Percentiles rank a stretch among this genome's conserved stretches.
phyloP scores from a whole-genome alignment of 2,329 filamentous ascomycete species.

The Beauveria rudraprayagi region DNA sequence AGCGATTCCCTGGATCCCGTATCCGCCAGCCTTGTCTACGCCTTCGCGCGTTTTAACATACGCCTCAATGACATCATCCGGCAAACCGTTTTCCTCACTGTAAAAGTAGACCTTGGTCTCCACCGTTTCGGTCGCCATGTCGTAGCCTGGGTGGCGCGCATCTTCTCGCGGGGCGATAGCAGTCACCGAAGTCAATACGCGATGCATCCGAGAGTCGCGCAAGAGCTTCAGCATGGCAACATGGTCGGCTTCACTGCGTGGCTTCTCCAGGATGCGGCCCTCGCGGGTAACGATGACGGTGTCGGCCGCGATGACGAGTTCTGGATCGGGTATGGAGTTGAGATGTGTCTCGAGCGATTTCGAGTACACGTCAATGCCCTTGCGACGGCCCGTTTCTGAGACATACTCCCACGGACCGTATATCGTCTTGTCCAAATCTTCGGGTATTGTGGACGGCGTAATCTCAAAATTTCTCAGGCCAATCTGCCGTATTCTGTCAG shows the following conservation, averaged over 20 bases:
- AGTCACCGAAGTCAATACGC: conserved; percentile 78
- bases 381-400: conserved; percentile 73
- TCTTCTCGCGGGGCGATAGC: conserved; percentile 77
- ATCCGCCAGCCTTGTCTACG: conserved; percentile 91
- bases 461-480: conserved; percentile 78
- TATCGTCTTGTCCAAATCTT: conserved; percentile 70
- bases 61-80: conserved; percentile 72
- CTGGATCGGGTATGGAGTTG: conserved; percentile 55
- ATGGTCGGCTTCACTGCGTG: conserved; percentile 72
- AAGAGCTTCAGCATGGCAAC: conserved; percentile 74
- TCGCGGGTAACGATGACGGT: conserved; percentile 74
- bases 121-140: conserved; percentile 71
- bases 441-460: conserved; percentile 71
- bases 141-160: conserved; percentile 77
- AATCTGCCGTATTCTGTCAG: conserved; percentile 40
- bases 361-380: conserved; percentile 66
- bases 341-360: conserved; percentile 35
- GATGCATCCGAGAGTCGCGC: conserved; percentile 68
- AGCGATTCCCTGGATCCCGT: conserved; percentile 85
- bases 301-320: conserved; percentile 81
- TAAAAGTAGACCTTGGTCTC: conserved; percentile 91
- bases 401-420: conserved; percentile 87
- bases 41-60: conserved; percentile 84
- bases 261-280: conserved; percentile 85
- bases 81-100: conserved; percentile 44